phyloP scores from a whole-genome alignment of 148 eudicot genomes.

The Drosera capensis region DNA sequence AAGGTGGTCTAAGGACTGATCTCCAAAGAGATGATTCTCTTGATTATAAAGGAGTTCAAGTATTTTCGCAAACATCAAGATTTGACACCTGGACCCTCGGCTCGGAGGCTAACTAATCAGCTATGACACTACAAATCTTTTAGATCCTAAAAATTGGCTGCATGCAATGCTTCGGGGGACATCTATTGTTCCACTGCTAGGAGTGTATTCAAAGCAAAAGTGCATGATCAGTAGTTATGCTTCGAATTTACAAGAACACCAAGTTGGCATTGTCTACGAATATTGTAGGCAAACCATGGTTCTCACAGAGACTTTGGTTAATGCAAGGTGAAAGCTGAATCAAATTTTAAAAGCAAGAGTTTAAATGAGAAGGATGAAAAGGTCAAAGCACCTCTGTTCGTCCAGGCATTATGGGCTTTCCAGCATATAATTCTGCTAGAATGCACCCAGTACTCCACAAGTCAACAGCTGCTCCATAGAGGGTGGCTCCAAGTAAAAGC shows the following conservation, averaged over 20 bases:
- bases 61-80: background rate
- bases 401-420: conserved; percentile 86
- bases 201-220: too few relatives aligned
- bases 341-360: background rate
- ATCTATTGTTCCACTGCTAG: too few relatives aligned
- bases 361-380: background rate
- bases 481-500: conserved; percentile 75
- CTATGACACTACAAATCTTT: background rate
- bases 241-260: too few relatives aligned
- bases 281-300: too few relatives aligned
- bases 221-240: too few relatives aligned
- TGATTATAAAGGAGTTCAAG: too few relatives aligned
- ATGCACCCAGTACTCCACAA: conserved; percentile 90
- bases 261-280: too few relatives aligned
- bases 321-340: background rate
- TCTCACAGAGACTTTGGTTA: too few relatives aligned
- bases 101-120: too few relatives aligned
- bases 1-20: too few relatives aligned
- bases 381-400: conserved; percentile 54
- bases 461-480: conserved; percentile 64
- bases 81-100: background rate
- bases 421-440: conserved; percentile 74
- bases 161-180: background rate
- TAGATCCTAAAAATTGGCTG: background rate
- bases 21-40: too few relatives aligned